These are phyloP conservation scores for Colletotrichum tropicale DNA, from an alignment of 2,329 filamentous ascomycete species.

Conservation along the genomic window DNA sequence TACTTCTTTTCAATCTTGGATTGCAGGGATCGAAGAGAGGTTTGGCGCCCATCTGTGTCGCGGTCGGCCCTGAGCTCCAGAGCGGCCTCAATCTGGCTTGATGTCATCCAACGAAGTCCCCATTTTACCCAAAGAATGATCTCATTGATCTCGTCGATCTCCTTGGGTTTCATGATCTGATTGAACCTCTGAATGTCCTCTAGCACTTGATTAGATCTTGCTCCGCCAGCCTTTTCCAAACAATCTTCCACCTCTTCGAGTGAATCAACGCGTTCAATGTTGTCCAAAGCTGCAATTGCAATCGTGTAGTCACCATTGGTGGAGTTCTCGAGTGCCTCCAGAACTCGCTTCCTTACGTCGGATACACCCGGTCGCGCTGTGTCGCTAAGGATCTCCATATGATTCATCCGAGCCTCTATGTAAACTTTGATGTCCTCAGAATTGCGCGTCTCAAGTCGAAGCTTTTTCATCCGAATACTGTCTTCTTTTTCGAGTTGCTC, in stretches of 20 bases:
- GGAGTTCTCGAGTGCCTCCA: neutral
- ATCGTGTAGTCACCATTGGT: conserved; percentile 25
- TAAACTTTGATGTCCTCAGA: neutral
- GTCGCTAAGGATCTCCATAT: neutral
- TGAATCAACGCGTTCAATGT: conserved; percentile 35
- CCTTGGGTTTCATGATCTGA: conserved; percentile 31
- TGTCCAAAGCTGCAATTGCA: conserved; percentile 22
- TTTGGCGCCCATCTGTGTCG: neutral
- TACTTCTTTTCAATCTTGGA: neutral
- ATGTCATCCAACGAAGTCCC: conserved; percentile 26
- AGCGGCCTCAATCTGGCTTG: conserved; percentile 29
- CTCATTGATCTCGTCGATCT: conserved; percentile 41
- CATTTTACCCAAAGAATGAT: conserved; percentile 38
- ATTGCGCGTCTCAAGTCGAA: neutral
- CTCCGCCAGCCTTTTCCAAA: conserved; percentile 31
- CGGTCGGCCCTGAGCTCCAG: neutral
- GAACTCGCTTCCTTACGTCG: neutral
- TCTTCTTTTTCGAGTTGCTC: neutral
- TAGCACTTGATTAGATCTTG: conserved; percentile 33
- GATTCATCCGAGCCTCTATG: neutral
- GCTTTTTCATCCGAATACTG: neutral
- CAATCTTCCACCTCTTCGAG: conserved; percentile 36
- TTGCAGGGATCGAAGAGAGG: neutral
- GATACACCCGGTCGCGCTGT: neutral
- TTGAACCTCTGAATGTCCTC: conserved; percentile 36